These are phyloP conservation scores for Tephrocybe sp. DNA, from an alignment of 768 basidiomycete genomes.

Conservation along the genomic window DNA sequence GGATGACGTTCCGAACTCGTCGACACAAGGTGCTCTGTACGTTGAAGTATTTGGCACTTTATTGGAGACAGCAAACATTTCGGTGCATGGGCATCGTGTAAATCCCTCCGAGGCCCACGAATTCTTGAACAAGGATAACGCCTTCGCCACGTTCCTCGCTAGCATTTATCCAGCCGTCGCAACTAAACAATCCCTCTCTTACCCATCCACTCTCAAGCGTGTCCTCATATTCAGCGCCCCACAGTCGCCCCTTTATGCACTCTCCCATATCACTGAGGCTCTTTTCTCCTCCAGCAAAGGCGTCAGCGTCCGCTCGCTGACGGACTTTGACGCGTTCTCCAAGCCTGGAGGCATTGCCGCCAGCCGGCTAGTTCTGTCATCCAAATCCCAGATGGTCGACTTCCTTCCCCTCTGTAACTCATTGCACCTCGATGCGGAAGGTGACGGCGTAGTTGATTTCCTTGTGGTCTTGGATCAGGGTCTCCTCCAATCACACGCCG, in stretches of 20 bases:
- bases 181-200: constrained; percentile 34
- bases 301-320: constrained; percentile 60
- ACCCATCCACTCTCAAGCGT: constrained; percentile 53
- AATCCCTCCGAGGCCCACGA: constrained; percentile 56
- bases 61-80: constrained; percentile 37
- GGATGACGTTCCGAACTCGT: constrained; percentile 70
- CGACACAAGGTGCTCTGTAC: constrained; percentile 65
- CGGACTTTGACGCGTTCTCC: constrained; percentile 75
- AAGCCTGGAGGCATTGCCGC: constrained; percentile 69
- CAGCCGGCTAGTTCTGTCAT: constrained; percentile 66
- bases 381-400: constrained; percentile 35
- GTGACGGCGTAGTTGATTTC: constrained; percentile 61
- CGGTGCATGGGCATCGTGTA: constrained; percentile 57
- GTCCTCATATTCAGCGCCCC: constrained; percentile 69
- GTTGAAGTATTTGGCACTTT: constrained; percentile 69
- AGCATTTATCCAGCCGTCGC: constrained; percentile 29
- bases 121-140: constrained; percentile 43
- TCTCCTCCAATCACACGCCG: constrained; percentile 75
- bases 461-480: constrained; percentile 72
- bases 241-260: constrained; percentile 50
- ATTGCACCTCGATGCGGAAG: constrained; percentile 54
- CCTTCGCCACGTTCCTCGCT: constrained; percentile 44
- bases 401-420: constrained; percentile 53
- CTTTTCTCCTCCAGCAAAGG: constrained; percentile 54
- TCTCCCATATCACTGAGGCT: constrained; percentile 58